Base-by-base conservation (phyloP, 2,329 filamentous ascomycete genomes). In the Ampelomyces quisqualis region DNA sequence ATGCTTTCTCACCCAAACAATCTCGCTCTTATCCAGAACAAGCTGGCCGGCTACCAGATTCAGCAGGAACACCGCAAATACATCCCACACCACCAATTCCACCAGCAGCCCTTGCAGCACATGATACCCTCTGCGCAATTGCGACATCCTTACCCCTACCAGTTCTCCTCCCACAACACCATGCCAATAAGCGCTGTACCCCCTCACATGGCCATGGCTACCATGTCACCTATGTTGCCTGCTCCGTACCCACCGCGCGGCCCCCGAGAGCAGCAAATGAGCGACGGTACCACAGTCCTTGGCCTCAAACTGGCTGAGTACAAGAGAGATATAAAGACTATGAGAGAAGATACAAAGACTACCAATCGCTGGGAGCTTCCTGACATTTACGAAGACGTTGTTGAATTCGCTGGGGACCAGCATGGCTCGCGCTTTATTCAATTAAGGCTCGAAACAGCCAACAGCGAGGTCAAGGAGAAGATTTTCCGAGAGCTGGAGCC, bases 341-440 rank as follows among this genome's bases (percentile, higher is more conserved):
- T n/a, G n/a, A n/a, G n/a, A n/a, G n/a, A n/a, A n/a, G n/a, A n/a
- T n/a, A n/a, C n/a, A n/a, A 94, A 90, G 66, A 80, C 79, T 0
- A 89, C 77, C 65, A 82, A 80, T 65, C 80, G 82, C 13, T 95
- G 83, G 59, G 90, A 95, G 57, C 75, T 98, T 7, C 90, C 88
- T 71, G 88, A 95, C 50, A 91, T 97, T 29, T 91, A 88, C 63
- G 80, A 80, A 39, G 82, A 95, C 60, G 81, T 97, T 24, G 90
- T 95, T 1, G 91, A 96, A 63, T 97, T 97, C 67, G 90, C 88
- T 56, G 91, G 93, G 11, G 93, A 98, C 62, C 93, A 97, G 65
- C 86, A 95, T 56, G 93, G 90, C 1, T 98, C 93, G 1, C 82
- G 93, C 1, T 96, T 96, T 67, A 95, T 98, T 44, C 93, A 98